Conservation (phyloP, 1,284 basidiomycete genomes). For the Wolfiporia cocos region DNA sequence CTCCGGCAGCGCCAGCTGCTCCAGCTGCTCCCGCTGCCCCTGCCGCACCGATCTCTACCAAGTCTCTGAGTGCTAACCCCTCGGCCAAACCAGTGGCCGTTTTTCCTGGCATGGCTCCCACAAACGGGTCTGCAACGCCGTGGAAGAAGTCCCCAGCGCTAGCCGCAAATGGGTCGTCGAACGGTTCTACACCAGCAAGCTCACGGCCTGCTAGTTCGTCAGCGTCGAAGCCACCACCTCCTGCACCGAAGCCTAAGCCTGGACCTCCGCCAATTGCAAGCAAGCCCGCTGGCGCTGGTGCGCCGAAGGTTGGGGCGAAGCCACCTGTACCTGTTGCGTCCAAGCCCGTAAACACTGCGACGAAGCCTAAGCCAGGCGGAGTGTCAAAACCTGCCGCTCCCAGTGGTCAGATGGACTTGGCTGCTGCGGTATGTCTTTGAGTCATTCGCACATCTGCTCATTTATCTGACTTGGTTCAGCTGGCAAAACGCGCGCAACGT, state of each 20-base stretch:
- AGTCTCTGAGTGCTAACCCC: slow-evolving; percentile 45
- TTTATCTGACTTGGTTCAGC: slow-evolving; percentile 29
- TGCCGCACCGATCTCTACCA: slow-evolving; percentile 25
- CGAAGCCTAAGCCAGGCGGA: slow-evolving; percentile 19
- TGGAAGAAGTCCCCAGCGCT: slow-evolving; percentile 57
- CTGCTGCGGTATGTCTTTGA: slow-evolving; percentile 58
- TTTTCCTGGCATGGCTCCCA: slow-evolving; percentile 62
- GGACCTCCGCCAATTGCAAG: slow-evolving; percentile 28
- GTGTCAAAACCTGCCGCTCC: slow-evolving; percentile 32
- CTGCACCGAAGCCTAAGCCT: slow-evolving; percentile 47
- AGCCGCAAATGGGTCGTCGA: slow-evolving; percentile 25
- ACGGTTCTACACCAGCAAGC: slow-evolving; percentile 40
- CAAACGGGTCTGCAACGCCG: slow-evolving; percentile 62
- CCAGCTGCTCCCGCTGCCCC: slow-evolving; percentile 34
- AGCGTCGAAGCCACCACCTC: slow-evolving; percentile 45
- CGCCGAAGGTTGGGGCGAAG: slow-evolving; percentile 37
- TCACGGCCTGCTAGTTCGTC: slow-evolving; percentile 52
- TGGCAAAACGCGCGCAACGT: slow-evolving; percentile 67
- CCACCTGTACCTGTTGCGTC: slow-evolving; percentile 54
- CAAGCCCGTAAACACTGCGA: slow-evolving; percentile 32
- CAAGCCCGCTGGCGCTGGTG: slow-evolving; percentile 31
- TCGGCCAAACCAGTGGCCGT: slow-evolving; percentile 67
- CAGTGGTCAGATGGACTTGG: slow-evolving; percentile 74
- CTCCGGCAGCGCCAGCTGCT: slow-evolving; percentile 18
- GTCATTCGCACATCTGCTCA: slow-evolving; percentile 2